Evolutionary conservation across 306 rosid species (phyloP).

Genomic region (Sesbania bispinosa): DNA sequence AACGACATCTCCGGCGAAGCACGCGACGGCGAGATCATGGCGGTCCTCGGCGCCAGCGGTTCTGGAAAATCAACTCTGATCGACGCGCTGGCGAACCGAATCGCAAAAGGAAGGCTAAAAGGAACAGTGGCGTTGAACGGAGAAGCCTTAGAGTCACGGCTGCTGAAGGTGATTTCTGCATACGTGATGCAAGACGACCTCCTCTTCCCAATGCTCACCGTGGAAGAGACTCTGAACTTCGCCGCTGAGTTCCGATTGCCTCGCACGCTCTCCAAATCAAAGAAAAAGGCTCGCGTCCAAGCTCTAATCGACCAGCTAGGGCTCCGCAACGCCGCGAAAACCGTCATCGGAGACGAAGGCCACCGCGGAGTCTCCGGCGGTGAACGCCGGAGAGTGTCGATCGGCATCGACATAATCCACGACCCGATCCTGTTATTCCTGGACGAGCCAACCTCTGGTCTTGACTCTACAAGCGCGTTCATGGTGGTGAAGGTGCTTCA

Average conservation of each 20-base stretch:
- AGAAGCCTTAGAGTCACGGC: slow-evolving; percentile 66
- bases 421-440: slow-evolving; percentile 87
- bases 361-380: slow-evolving; percentile 98
- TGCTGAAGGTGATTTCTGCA: slow-evolving; percentile 81
- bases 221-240: slow-evolving; percentile 88
- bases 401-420: slow-evolving; percentile 89
- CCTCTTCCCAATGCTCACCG: slow-evolving; percentile 93
- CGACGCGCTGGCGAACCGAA: slow-evolving; percentile 83
- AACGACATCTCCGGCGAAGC: slow-evolving; percentile 90
- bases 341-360: slow-evolving; percentile 86
- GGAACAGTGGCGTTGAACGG: slow-evolving; percentile 76
- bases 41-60: slow-evolving; percentile 94
- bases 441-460: slow-evolving; percentile 94
- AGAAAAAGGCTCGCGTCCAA: slow-evolving; percentile 77
- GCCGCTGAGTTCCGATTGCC: slow-evolving; percentile 92
- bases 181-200: slow-evolving; percentile 98
- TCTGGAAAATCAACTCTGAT: slow-evolving; percentile 91
- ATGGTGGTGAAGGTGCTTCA: slow-evolving; percentile 95
- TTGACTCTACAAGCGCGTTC: slow-evolving; percentile 91
- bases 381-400: slow-evolving; percentile 84
- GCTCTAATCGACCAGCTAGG: slow-evolving; percentile 87
- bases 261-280: slow-evolving; percentile 60
- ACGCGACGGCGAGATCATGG: slow-evolving; percentile 82
- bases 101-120: slow-evolving; percentile 82
- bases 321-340: slow-evolving; percentile 71